Conservation (phyloP, 2,329 filamentous ascomycete species). For the Talaromyces islandicus region DNA sequence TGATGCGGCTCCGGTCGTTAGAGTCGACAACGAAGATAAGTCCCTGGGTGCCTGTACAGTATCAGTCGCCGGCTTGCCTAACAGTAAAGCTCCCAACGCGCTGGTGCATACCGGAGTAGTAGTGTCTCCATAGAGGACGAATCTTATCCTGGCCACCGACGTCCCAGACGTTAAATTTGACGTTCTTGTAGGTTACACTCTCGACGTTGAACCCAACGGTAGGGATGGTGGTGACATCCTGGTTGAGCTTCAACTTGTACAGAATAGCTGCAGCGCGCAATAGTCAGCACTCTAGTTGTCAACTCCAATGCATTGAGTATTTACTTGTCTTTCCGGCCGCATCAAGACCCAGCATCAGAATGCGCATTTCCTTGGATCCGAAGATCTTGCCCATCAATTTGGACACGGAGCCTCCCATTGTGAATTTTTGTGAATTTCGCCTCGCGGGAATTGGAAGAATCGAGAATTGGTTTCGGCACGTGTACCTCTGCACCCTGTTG, state of each 20-base stretch:
- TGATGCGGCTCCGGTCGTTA: conserved; percentile 83
- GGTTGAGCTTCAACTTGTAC: conserved; percentile 97
- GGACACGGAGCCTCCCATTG: conserved; percentile 87
- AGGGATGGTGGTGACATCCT: conserved; percentile 96
- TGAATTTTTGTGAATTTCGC: conserved; percentile 29
- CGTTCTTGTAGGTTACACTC: conserved; percentile 98
- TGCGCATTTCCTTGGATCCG: conserved; percentile 97
- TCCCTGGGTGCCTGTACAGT: conserved; percentile 73
- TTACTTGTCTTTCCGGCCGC: conserved; percentile 91
- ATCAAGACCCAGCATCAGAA: conserved; percentile 96
- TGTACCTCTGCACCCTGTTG: neutral
- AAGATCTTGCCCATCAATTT: conserved; percentile 99
- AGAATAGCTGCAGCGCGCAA: conserved; percentile 62
- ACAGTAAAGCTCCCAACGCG: neutral
- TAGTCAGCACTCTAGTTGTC: neutral
- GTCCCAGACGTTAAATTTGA: conserved; percentile 99
- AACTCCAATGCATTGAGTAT: neutral
- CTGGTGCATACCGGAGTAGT: conserved; percentile 66
- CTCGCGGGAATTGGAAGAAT: neutral
- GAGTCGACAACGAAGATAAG: conserved; percentile 98
- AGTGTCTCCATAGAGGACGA: conserved; percentile 92
- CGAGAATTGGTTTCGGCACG: neutral
- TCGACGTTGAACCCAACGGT: conserved; percentile 99
- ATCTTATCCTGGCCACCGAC: conserved; percentile 99
- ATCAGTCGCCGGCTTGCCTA: neutral